A percentile compares a stretch with the other conserved stretches of the same genome.
phyloP scores from a whole-genome alignment of 306 rosid genomes.

The Cucurbita maxima region DNA sequence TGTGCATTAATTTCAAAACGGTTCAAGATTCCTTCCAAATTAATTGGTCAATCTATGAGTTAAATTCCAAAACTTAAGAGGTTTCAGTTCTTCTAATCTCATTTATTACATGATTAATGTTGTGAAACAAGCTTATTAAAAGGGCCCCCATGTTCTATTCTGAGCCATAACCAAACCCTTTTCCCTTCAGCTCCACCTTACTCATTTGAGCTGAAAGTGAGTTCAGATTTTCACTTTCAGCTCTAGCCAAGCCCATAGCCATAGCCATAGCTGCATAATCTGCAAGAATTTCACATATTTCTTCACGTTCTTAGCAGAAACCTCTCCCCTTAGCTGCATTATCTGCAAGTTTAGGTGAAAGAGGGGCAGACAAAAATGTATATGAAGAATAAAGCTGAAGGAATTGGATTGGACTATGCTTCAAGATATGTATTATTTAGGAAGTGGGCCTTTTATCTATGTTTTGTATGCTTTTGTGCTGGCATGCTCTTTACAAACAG shows the following conservation, averaged over 20 bases:
- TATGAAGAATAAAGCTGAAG: slow-evolving; percentile 34
- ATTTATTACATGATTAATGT: not conserved
- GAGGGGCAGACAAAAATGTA: slow-evolving; percentile 24
- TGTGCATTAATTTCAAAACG: not conserved
- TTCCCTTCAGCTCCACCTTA: not conserved
- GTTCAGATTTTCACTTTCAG: slow-evolving; percentile 1
- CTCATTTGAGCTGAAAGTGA: slow-evolving; percentile 8
- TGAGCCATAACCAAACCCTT: not conserved
- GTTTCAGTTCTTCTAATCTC: not conserved
- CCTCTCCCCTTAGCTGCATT: not conserved
- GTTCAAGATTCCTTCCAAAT: not conserved
- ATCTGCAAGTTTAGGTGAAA: not conserved
- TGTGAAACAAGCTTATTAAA: not conserved
- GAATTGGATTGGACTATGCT: slow-evolving; percentile 28
- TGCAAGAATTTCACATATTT: not conserved
- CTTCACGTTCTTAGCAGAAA: not conserved
- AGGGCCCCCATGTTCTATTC: not conserved
- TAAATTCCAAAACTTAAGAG: not conserved
- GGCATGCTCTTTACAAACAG: slow-evolving; percentile 69
- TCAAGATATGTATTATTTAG: slow-evolving; percentile 34
- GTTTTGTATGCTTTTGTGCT: slow-evolving; percentile 72
- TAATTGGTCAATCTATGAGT: not conserved
- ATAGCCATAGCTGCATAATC: not conserved
- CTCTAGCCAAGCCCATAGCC: not conserved
- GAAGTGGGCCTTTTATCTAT: slow-evolving; percentile 55